Conservation (phyloP, 1,139 yeast species). For the Pichia sp. region DNA sequence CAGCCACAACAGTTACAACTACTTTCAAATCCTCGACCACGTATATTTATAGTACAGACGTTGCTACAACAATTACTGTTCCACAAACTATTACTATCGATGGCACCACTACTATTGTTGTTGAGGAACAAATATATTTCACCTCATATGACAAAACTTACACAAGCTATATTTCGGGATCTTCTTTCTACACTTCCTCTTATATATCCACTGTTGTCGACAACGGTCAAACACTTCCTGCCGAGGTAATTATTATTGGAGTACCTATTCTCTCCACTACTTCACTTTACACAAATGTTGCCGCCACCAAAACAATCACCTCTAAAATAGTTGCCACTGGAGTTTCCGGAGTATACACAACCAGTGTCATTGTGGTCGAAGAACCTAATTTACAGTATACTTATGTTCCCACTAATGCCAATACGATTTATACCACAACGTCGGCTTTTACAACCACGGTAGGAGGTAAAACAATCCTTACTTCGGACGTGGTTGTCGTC, state of each 20-base stretch:
- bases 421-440: constrained; percentile 4
- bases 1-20: constrained; percentile 8
- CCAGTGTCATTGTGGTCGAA: constrained; percentile 4
- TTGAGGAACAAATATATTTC: constrained; percentile 10
- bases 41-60: not conserved
- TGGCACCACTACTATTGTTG: constrained; percentile 5
- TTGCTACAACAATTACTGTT: constrained; percentile 7
- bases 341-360: not conserved
- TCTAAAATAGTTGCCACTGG: not conserved
- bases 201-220: constrained; percentile 6
- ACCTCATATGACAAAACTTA: not conserved
- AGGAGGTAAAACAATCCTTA: not conserved
- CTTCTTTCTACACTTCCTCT: constrained; percentile 6
- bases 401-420: constrained; percentile 3
- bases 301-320: not conserved
- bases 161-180: constrained; percentile 4
- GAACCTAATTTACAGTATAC: constrained; percentile 8
- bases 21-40: constrained; percentile 6
- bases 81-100: constrained; percentile 4
- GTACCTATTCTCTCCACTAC: constrained; percentile 10
- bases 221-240: not conserved
- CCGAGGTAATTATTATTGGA: constrained; percentile 8
- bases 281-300: not conserved
- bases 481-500: constrained; percentile 10
- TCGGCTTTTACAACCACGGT: constrained; percentile 5